Base-by-base conservation (phyloP, 2,329 filamentous ascomycete species). In the Pseudogymnoascus sp. region DNA sequence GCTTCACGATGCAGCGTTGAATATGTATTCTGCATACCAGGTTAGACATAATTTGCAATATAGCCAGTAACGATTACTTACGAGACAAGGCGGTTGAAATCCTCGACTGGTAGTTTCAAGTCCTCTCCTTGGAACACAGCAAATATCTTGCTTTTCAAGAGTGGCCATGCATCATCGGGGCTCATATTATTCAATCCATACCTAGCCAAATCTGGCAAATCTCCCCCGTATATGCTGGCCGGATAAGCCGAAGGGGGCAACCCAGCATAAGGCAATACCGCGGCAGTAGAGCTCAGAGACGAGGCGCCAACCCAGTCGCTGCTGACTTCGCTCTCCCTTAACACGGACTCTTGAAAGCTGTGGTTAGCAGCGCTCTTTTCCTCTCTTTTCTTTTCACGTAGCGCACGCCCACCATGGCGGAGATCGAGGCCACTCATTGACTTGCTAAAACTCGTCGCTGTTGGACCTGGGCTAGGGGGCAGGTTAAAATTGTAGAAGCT, bases 41-140 rank as follows among this genome's bases (percentile, higher is more conserved):
- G n/a, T 14, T 43, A 39, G 58, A 26, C 21, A 39, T 60, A 29
- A 45, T 45, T n/a, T 2, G 23, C 23, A 26, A 26, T 19, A 29
- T 29, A 19, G 23, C 11, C 4, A 49, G 38, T 11, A 39, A 26
- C 10, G 35, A 14, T 19, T 37, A 72, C 73, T 65, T 69, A 75
- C 66, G 81, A 83, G n/a, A 93, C 90, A 1, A 93, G 81, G 16
- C 86, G 81, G 70, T 95, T 95, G 70, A 94, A 87, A 69, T 93
- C 90, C 72, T 95, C 91, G 5, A 94, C 84, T 0, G 90, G 90
- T n/a, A 90, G 79, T 37, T 89, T 82, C 16, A 92, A 76, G 66
- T 92, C 89, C 70, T 93, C 90, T 31, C 89, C 90, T 67, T 92
- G 89, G 67, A 94, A 95, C 2, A 94, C 84, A 63, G 88, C 83